Evolutionary conservation across 2,329 filamentous ascomycete genomes (phyloP), one percentile per base, ranked within the genome.

Genomic region (Chrysoporthe cubensis): DNA sequence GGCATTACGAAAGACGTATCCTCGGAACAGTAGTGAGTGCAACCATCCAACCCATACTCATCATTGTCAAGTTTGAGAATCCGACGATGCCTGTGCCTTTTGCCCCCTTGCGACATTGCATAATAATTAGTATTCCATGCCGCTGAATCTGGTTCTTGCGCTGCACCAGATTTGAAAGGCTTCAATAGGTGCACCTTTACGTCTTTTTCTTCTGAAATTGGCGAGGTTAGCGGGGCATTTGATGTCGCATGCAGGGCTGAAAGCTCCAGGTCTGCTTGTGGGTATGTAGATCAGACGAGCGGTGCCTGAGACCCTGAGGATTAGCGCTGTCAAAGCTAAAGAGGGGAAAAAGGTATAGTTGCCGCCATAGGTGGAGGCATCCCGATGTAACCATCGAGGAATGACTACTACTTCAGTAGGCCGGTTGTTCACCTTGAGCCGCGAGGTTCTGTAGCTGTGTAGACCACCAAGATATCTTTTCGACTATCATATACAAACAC

Each of bases 61-160:
- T 69, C 68, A n/a, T 63, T 56, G 59, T 69, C 65, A n/a, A 69
- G 65, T 61, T 69, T 69, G 18, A 69, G 57, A n/a, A 69, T 59
- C 21, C 68, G 62, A 40, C 68, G 57, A 69, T 67, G 21, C 62
- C 65, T 5, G 48, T 59, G 26, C 32, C 62, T 37, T 40, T 59
- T 7, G 46, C 32, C 18, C 8, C 14, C 21, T 13, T 65, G 64
- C 2, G 52, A 62, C 21, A 58, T 62, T 11, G 44, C 58, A n/a
- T 61, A 69, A 14, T 66, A 65, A 16, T 54, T 66, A 65, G 21
- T 54, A 57, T 2, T 40, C 40, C 8, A 66, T 40, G 32, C 66
- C 67, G 26, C 16, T 43, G 13, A 37, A 8, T 11, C 67, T 69
- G 16, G 60, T 46, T 11, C 60, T 46, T 6, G 64, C 62, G 11